phyloP scores from a whole-genome alignment of 192 early-diverging fungal species.

The Lobosporangium transversale region DNA sequence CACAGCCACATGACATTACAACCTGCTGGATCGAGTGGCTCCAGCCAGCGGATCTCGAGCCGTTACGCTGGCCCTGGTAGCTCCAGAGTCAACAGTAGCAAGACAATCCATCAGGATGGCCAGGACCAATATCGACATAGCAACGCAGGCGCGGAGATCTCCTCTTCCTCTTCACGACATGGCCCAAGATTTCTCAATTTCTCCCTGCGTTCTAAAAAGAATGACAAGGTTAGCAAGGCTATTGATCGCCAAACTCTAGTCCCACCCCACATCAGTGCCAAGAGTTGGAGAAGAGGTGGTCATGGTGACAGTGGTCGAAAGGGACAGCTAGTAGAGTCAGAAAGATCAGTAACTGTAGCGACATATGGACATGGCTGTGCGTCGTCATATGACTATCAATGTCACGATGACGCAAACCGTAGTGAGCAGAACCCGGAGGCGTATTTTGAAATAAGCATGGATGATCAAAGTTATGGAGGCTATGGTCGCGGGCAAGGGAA shows the following conservation, averaged over 20 bases:
- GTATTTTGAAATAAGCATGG: conserved; percentile 9
- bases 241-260: neutral
- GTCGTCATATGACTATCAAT: neutral
- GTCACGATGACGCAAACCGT: neutral
- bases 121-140: too few species aligned
- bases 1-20: too few species aligned
- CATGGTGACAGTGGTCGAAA: neutral
- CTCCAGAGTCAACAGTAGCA: too few species aligned
- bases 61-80: too few species aligned
- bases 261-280: conserved; percentile 11
- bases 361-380: accelerated
- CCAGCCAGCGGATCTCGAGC: too few species aligned
- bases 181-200: neutral
- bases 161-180: neutral
- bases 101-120: too few species aligned
- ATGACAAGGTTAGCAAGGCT: neutral
- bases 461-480: neutral
- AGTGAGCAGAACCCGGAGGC: neutral
- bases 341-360: too few species aligned
- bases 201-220: neutral
- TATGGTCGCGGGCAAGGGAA: neutral
- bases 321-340: too few species aligned
- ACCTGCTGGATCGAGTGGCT: too few species aligned
- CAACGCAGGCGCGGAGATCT: too few species aligned
- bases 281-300: conserved; percentile 6